Evolutionary conservation across 78 protist genomes (phyloP).

Genomic region (Chrysochromulina tobinii): DNA sequence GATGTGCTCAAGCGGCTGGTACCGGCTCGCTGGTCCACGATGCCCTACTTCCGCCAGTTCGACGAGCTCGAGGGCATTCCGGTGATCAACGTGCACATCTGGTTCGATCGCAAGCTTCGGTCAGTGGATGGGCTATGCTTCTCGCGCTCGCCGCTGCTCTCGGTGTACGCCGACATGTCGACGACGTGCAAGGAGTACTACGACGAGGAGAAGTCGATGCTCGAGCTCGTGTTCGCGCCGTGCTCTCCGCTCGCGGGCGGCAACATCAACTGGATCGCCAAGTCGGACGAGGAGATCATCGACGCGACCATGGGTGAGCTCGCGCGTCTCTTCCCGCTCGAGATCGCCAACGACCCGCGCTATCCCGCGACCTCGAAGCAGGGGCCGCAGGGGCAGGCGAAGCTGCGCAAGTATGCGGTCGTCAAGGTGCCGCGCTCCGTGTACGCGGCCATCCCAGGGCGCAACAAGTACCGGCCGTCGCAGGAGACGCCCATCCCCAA

Average conservation of each 20-base stretch:
- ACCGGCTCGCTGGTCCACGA: constrained; percentile 25
- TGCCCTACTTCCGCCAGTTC: constrained; percentile 15
- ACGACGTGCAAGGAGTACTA: constrained; percentile 36
- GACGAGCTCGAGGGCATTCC: constrained; percentile 38
- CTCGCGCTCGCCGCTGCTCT: constrained; percentile 51
- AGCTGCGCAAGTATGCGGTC: constrained; percentile 8
- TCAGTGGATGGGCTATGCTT: constrained; percentile 41
- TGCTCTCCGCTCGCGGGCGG: constrained; percentile 20
- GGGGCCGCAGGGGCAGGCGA: not conserved
- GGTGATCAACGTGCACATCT: constrained; percentile 45
- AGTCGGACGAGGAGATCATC: constrained; percentile 37
- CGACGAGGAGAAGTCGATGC: constrained; percentile 4
- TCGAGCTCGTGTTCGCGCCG: constrained; percentile 54
- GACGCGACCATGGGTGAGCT: constrained; percentile 42
- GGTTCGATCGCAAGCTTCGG: constrained; percentile 45
- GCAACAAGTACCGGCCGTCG: constrained; percentile 32
- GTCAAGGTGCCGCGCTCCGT: constrained; percentile 37
- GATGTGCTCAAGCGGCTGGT: constrained; percentile 41
- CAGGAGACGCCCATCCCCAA: constrained; percentile 53
- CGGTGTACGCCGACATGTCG: constrained; percentile 46
- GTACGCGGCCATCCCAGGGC: constrained; percentile 41
- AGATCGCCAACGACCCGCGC: constrained; percentile 24
- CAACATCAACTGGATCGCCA: constrained; percentile 16
- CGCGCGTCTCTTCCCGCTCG: constrained; percentile 38
- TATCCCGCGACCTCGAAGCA: not conserved